phyloP scores from a whole-genome alignment of 192 early-diverging fungal genomes.

The Coemansia sp. region DNA sequence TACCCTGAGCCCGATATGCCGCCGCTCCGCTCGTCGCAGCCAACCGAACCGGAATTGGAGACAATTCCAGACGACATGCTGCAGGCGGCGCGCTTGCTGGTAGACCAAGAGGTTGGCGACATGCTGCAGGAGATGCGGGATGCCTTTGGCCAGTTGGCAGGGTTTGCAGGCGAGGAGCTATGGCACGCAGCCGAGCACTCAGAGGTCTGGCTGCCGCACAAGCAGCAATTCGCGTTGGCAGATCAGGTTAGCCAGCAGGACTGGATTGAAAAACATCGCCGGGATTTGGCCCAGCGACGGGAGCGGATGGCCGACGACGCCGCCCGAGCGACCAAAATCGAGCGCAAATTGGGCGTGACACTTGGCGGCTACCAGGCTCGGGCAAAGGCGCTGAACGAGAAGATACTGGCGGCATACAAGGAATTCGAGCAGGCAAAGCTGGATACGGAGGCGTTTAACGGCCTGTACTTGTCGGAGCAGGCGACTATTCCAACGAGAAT shows the following conservation, averaged over 20 bases:
- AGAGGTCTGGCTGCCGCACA: constrained; percentile 26
- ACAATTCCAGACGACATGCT: constrained; percentile 60
- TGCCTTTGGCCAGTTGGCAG: constrained; percentile 8
- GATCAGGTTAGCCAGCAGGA: constrained; percentile 1
- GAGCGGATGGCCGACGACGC: constrained; percentile 73
- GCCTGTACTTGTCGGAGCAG: constrained; percentile 57
- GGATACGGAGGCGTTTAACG: constrained; percentile 60
- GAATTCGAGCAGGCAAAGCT: constrained; percentile 56
- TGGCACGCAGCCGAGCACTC: constrained; percentile 25
- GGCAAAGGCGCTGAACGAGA: constrained; percentile 58
- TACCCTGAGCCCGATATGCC: constrained; percentile 66
- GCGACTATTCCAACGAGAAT: constrained; percentile 58
- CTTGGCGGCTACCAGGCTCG: constrained; percentile 83
- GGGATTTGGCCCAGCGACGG: constrained; percentile 46
- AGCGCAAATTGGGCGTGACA: constrained; percentile 72
- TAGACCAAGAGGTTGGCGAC: constrained; percentile 48
- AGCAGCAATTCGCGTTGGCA: neutral
- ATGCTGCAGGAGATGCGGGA: constrained; percentile 10
- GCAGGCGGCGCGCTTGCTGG: constrained; percentile 53
- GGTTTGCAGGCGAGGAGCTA: constrained; percentile 16
- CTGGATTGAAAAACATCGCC: constrained; percentile 26
- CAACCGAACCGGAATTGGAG: constrained; percentile 23
- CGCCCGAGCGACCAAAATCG: constrained; percentile 71
- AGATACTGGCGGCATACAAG: constrained; percentile 56
- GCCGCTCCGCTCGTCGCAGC: constrained; percentile 32